Percentiles rank a stretch among this genome's conserved stretches.
Evolutionary conservation across 257 asterid species (phyloP).

Genomic region (Ligustrum vulgare): DNA sequence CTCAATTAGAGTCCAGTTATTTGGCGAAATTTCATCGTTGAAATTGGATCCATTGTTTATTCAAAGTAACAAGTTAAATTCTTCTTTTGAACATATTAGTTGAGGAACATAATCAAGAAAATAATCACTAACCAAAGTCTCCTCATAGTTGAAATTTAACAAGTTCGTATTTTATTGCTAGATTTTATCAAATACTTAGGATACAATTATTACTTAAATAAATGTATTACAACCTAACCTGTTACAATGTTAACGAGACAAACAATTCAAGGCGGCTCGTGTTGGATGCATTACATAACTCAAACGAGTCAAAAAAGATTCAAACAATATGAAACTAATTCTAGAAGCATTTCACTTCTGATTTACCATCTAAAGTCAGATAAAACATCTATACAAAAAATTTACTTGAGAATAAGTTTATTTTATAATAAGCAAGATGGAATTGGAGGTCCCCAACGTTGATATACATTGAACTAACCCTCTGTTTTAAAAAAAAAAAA

Average conservation of each 20-base stretch:
- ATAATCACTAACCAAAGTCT: neutral
- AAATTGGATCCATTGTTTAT: neutral
- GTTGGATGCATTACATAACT: no score
- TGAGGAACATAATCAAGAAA: neutral
- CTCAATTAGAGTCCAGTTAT: neutral
- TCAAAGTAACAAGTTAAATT: neutral
- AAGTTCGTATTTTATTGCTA: neutral
- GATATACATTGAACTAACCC: neutral
- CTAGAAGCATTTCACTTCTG: no score
- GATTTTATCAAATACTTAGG: neutral
- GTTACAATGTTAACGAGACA: neutral
- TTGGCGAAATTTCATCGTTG: neutral
- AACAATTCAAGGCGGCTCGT: neutral
- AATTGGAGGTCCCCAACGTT: neutral
- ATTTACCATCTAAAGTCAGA: no score
- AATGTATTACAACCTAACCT: neutral
- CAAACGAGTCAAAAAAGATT: no score
- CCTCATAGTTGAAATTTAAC: neutral
- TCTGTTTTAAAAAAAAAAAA: no score
- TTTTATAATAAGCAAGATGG: neutral
- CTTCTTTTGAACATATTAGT: neutral
- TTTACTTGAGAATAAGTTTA: no score
- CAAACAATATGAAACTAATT: no score
- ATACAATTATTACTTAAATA: no score
- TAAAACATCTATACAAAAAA: no score